Base-by-base conservation (phyloP, 768 basidiomycete species). In the Cystofilobasidium ferigula region DNA sequence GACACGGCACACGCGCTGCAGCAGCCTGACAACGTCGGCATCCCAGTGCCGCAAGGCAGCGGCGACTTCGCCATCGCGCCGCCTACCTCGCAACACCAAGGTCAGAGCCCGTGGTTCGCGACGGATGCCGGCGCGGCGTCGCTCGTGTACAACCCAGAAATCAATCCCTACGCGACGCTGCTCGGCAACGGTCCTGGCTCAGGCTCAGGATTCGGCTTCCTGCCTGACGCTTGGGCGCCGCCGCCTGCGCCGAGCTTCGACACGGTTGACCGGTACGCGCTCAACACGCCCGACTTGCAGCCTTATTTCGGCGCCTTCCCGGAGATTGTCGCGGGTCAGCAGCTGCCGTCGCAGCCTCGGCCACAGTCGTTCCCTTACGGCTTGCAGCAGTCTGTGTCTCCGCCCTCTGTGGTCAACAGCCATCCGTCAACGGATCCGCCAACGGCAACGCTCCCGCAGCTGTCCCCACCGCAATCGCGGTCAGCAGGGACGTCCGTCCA, bases 191-290 rank as follows among this genome's bases (percentile, higher is more conserved):
- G 6, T 2, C 45, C 45, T 1, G 45, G 7, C 4, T 28, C 28
- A 54, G 47, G 47, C 47, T n/a, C 47, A 10, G 47, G 47, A 20
- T 48, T 24, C 51, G 51, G 51, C 51, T 54, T 32, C 51, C 26
- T 48, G 22, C 47, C 47, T 14, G 24, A 48, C n/a, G 22, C n/a
- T 26, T 14, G 30, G 51, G 7, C 26, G 51, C 51, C 26, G 28
- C 28, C 7, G 26, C 28, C 26, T 3, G 8, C 28, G 5, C 30
- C 51, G 28, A 54, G 12, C 9, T 54, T 54, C 30, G 51, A 54
- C 14, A 32, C 51, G 30, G 30, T 32, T 28, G 51, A 54, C 30
- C 51, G 51, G 7, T 54, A 32, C 51, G 51, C 51, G 51, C 51
- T 54, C 51, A 54, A 54, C 51, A 32, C 32, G 51, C 28, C 51